A percentile compares a stretch with the other conserved stretches of the same genome.
These are phyloP conservation scores for Aulographum hederae DNA, from an alignment of 2,329 filamentous ascomycete species.

Conservation along the genomic window DNA sequence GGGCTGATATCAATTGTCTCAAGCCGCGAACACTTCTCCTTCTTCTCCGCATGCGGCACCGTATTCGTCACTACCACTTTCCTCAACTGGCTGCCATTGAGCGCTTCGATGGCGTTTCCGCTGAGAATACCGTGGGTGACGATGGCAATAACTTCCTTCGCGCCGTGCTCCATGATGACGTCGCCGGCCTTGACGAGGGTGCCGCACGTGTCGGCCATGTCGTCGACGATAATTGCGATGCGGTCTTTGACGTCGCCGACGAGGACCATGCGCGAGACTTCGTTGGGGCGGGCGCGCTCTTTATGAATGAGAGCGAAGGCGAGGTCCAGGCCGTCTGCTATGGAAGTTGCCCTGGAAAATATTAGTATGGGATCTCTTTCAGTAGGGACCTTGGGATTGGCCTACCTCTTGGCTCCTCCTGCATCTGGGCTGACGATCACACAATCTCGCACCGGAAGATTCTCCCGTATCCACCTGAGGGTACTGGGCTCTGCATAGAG, in stretches of 20 bases:
- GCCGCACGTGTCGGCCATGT: slow-evolving; percentile 94
- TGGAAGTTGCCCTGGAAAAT: slow-evolving; percentile 54
- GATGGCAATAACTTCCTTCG: slow-evolving; percentile 77
- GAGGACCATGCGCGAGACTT: slow-evolving; percentile 87
- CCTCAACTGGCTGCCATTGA: slow-evolving; percentile 61
- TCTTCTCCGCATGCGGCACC: slow-evolving; percentile 64
- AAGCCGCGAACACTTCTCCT: slow-evolving; percentile 57
- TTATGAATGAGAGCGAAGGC: slow-evolving; percentile 94
- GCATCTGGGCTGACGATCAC: slow-evolving; percentile 93
- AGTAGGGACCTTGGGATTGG: not conserved
- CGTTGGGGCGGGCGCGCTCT: slow-evolving; percentile 78
- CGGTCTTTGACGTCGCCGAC: slow-evolving; percentile 85
- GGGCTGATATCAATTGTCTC: slow-evolving; percentile 85
- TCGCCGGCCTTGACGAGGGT: slow-evolving; percentile 77
- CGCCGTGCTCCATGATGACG: slow-evolving; percentile 72
- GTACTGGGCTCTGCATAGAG: slow-evolving; percentile 90
- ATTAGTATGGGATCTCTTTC: slow-evolving; percentile 4
- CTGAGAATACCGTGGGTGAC: slow-evolving; percentile 88
- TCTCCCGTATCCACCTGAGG: slow-evolving; percentile 77
- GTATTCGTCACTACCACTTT: slow-evolving; percentile 85
- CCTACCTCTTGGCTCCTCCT: slow-evolving; percentile 73
- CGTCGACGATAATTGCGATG: slow-evolving; percentile 88
- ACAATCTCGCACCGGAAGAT: slow-evolving; percentile 62
- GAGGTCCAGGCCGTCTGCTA: slow-evolving; percentile 79
- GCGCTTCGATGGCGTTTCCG: slow-evolving; percentile 69